These are phyloP conservation scores for Termitomyces sp. DNA, from an alignment of 768 basidiomycete species.

Conservation along the genomic window DNA sequence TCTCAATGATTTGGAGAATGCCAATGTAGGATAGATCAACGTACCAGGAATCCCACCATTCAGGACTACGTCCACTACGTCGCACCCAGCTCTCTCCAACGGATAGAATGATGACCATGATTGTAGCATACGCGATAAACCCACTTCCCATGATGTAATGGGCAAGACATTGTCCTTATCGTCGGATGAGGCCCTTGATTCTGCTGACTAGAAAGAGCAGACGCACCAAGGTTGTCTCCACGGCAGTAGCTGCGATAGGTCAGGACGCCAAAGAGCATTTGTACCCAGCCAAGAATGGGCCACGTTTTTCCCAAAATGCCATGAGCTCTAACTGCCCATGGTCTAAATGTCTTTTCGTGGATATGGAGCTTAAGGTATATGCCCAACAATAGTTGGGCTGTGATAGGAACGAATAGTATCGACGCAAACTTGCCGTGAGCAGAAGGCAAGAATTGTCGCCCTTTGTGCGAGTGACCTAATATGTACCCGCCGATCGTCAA, in stretches of 20 bases:
- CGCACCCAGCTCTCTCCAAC: constrained; percentile 76
- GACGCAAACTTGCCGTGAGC: constrained; percentile 68
- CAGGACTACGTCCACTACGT: constrained; percentile 66
- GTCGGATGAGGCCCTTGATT: neutral
- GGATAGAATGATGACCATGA: constrained; percentile 74
- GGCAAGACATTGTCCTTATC: constrained; percentile 71
- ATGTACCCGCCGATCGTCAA: constrained; percentile 70
- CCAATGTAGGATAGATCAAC: constrained; percentile 13
- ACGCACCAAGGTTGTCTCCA: constrained; percentile 55
- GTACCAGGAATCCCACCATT: constrained; percentile 81
- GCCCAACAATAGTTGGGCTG: constrained; percentile 64
- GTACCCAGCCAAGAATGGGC: constrained; percentile 83
- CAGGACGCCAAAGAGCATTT: constrained; percentile 83
- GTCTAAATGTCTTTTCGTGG: constrained; percentile 67
- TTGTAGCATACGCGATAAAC: constrained; percentile 81
- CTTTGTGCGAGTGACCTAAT: constrained; percentile 84
- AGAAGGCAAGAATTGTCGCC: constrained; percentile 68
- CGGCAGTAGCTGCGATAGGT: constrained; percentile 74
- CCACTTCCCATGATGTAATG: constrained; percentile 90
- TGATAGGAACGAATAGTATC: constrained; percentile 59
- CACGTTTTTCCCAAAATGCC: constrained; percentile 79
- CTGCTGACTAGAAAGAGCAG: neutral
- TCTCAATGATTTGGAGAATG: neutral
- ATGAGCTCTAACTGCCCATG: constrained; percentile 64
- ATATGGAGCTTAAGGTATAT: constrained; percentile 92